Evolutionary conservation across 129 eudicot species (phyloP).

Genomic region (Helianthus annuus): DNA sequence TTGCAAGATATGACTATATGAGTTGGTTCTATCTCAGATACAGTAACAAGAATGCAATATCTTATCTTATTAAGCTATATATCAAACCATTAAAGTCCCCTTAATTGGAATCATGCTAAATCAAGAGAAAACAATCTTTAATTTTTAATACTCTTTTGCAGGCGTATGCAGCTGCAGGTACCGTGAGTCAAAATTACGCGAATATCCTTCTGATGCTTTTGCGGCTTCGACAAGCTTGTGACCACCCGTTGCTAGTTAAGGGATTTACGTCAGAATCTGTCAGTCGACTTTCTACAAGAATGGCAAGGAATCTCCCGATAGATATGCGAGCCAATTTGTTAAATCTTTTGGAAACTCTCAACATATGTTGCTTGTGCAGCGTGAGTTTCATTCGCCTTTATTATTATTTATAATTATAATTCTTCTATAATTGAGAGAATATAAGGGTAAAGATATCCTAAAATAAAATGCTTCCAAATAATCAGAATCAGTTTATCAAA

Average conservation of each 20-base stretch:
- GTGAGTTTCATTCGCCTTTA: conserved; percentile 45
- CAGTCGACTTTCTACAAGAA: conserved; percentile 49
- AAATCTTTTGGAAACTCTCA: conserved; percentile 57
- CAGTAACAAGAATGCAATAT: neutral
- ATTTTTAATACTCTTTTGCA: conserved; percentile 33
- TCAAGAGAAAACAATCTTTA: neutral
- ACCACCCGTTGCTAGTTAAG: conserved; percentile 86
- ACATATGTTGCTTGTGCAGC: conserved; percentile 66
- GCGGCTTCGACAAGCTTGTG: conserved; percentile 99
- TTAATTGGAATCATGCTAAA: conserved; percentile 4
- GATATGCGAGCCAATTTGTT: conserved; percentile 51
- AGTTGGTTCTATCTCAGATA: neutral
- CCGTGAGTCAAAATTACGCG: conserved; percentile 89
- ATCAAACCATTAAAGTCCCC: neutral
- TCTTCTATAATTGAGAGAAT: conserved; percentile 8
- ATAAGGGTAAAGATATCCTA: neutral
- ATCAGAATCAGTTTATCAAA: neutral
- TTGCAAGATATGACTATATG: neutral
- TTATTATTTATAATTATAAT: neutral
- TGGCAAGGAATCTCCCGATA: conserved; percentile 67
- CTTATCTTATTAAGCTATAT: neutral
- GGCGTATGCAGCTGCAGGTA: conserved; percentile 98
- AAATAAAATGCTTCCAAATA: neutral
- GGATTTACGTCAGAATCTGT: conserved; percentile 68
- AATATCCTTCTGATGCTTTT: conserved; percentile 89